These are phyloP conservation scores for Scedosporium boydii DNA, from an alignment of 2,329 filamentous ascomycete genomes.

Conservation along the genomic window DNA sequence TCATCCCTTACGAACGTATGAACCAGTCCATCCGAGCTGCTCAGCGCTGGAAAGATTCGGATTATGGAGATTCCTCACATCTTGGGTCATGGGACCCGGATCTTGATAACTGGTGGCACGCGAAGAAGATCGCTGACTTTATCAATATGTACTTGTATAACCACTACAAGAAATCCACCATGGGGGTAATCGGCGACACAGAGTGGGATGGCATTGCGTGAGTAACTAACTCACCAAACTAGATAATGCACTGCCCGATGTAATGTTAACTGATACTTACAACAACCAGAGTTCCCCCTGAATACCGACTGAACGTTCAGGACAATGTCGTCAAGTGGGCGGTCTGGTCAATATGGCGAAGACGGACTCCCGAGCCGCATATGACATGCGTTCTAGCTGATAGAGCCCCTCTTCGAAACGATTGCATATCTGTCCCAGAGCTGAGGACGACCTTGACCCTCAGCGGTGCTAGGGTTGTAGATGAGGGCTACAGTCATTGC, in stretches of 20 bases:
- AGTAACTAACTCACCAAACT: background rate
- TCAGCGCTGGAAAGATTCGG: too few relatives aligned
- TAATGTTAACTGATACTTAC: background rate
- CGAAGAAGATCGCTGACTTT: background rate
- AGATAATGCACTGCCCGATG: background rate
- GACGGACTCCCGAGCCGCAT: background rate
- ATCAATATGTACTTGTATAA: background rate
- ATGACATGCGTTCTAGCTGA: background rate
- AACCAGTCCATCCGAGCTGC: too few relatives aligned
- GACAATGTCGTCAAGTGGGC: background rate
- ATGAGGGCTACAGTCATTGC: background rate
- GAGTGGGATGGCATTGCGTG: background rate
- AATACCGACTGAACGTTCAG: background rate
- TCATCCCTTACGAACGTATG: too few relatives aligned
- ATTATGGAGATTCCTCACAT: too few relatives aligned
- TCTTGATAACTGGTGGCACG: background rate
- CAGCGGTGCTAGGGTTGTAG: background rate
- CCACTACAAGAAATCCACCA: background rate
- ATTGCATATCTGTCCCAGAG: background rate
- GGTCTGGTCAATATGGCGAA: background rate
- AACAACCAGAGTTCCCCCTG: background rate
- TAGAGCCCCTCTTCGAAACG: background rate
- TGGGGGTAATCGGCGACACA: background rate
- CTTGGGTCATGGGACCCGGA: background rate
- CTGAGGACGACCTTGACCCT: background rate